Evolutionary conservation across 805 yeast species (phyloP), one percentile per base, ranked within the genome.

Genomic region (Brettanomyces naardenensis): DNA sequence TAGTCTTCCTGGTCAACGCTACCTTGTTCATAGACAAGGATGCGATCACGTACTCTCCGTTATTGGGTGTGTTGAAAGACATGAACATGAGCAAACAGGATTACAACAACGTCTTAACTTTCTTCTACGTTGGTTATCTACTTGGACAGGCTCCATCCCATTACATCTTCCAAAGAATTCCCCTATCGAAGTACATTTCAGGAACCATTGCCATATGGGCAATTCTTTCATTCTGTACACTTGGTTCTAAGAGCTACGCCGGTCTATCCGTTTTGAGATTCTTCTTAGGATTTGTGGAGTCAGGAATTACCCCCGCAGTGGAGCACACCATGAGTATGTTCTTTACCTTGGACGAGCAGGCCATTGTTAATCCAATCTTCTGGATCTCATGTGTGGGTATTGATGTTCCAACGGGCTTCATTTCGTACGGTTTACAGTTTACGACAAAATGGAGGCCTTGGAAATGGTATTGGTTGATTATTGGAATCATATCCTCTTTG

Each of bases 1-100:
- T 67, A 20, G 59, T 63, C 2, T 59, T 65, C 37, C 31, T 64
- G 13, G 62, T 70, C 19, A 64, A 69, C 50, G 45, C 65, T 40
- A 44, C 67, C n/a, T 52, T 71, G 38, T 72, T 66, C 47, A 64
- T 71, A 51, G 79, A 73, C 51, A 74, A 74, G 45, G 73, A 72
- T 3, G 66, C 75, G 3, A 45, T 72, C 31, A 64, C 73, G 0
- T 74, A 69, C 46, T 64, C 71, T 13, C 59, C 75, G 1, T 61
- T 72, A 35, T 59, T 72, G 36, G 75, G 69, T 0, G 54, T 73
- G 19, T 69, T 59, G 48, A 63, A 60, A 13, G 75, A 67, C 40
- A 68, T 71, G 10, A 61, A 65, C 3, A 49, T 74, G 18, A 55
- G 58, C 17, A 66, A 64, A 42, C 45, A 57, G 37, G 59, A 61